Base-by-base conservation (phyloP, 768 basidiomycete species). In the Scleroderma bovista region DNA sequence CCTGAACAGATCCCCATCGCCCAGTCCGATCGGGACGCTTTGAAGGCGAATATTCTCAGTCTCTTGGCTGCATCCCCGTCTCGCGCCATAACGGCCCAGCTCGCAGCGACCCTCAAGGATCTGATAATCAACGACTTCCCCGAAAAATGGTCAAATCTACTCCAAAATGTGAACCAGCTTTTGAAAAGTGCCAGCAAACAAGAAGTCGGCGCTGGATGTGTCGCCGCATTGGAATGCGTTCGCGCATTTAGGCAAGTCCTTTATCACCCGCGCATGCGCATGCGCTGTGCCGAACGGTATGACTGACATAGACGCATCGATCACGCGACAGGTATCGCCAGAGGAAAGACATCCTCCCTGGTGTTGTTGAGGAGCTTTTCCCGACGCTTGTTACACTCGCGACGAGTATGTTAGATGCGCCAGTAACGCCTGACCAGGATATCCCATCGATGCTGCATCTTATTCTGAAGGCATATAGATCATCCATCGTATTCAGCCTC, bases 401-500 rank as follows among this genome's bases (percentile, higher is more conserved):
- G 16, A 71, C 75, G 0, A 75, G 81, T 55, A 80, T 93, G 71
- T 70, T 90, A 42, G 72, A 78, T 39, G 75, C 79, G 9, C 81
- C 81, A 1, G 84, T 83, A 3, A 75, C 71, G 32, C 63, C 69
- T 8, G 72, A 77, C 11, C 80, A 84, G 43, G 90, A 92, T 51
- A 84, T 87, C 46, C 90, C 90, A 1, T 77, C 82, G 1, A 84
- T 93, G 74, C 74, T 94, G 26, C 91, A 93, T 59, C 76, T 91
- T 46, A 87, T 94, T 51, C 74, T 93, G 52, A 94, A 95, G 62
- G 77, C 88, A 0, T 95, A 95, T 75, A 87, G 83, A 60, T 84
- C 83, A 1, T 85, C 83, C 43, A 88, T 90, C 63, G 75, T 84
- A n/a, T 75, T 88, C 34, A 77, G 83, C 48, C 75, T 95, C 19